Evolutionary conservation across 2,329 filamentous ascomycete species (phyloP).

Genomic region (Nannizzia gypsea): DNA sequence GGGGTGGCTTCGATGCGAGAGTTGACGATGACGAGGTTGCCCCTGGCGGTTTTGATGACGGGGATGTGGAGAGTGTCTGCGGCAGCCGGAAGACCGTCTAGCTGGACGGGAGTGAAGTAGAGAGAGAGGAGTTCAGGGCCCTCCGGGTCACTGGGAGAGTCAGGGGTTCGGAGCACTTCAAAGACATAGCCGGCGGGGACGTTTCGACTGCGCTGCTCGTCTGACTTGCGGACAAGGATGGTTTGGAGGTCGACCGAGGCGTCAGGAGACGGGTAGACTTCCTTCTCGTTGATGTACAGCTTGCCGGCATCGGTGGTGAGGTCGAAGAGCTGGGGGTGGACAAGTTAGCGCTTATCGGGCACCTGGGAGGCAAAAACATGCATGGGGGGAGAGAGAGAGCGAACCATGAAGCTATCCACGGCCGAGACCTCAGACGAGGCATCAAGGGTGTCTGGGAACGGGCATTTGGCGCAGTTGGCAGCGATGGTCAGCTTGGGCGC

Average conservation of each 20-base stretch:
- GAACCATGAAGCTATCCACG: slow-evolving; percentile 27
- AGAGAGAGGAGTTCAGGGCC: slow-evolving; percentile 26
- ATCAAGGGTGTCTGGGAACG: slow-evolving; percentile 24
- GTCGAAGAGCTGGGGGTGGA: slow-evolving; percentile 23
- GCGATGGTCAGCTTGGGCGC: slow-evolving; percentile 21
- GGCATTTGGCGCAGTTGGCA: slow-evolving; percentile 30
- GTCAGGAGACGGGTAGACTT: slow-evolving; percentile 29
- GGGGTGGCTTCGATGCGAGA: slow-evolving; percentile 29
- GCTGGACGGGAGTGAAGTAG: slow-evolving; percentile 36
- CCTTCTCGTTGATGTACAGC: slow-evolving; percentile 28
- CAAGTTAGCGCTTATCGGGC: not conserved
- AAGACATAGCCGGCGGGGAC: slow-evolving; percentile 34
- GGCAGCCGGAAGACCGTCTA: slow-evolving; percentile 33
- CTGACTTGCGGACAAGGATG: slow-evolving; percentile 25
- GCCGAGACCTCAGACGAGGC: slow-evolving; percentile 25
- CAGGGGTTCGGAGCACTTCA: slow-evolving; percentile 25
- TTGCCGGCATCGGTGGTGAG: slow-evolving; percentile 26
- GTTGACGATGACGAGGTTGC: slow-evolving; percentile 28
- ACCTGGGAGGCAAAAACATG: not conserved
- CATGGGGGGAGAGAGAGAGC: not conserved
- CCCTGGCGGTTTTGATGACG: slow-evolving; percentile 26
- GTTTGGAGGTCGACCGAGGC: slow-evolving; percentile 21
- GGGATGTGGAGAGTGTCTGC: slow-evolving; percentile 34
- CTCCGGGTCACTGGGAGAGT: slow-evolving; percentile 21
- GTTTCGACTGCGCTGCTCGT: slow-evolving; percentile 27